Evolutionary conservation across 2,329 filamentous ascomycete genomes (phyloP).

Genomic region (Ampelomyces quisqualis): DNA sequence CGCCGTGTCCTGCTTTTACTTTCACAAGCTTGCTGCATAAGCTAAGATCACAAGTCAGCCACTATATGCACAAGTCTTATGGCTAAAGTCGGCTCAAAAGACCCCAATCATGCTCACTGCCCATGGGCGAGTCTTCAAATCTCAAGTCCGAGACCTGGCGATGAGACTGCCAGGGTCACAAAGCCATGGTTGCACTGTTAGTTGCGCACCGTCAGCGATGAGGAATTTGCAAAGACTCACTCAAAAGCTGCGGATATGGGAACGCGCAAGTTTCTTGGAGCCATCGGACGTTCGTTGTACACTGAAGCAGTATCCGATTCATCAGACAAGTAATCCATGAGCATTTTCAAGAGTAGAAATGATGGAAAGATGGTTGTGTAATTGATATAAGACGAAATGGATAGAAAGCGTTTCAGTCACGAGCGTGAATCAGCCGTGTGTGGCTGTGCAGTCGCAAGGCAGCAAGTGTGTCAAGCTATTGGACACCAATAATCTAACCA

Average conservation of each 20-base stretch:
- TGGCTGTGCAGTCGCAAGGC: constrained; percentile 2
- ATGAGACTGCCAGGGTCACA: too few relatives aligned
- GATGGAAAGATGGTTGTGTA: neutral
- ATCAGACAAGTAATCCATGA: neutral
- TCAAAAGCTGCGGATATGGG: constrained; percentile 1
- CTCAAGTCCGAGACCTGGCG: too few relatives aligned
- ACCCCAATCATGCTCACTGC: too few relatives aligned
- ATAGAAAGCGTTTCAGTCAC: neutral
- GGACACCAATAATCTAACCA: too few relatives aligned
- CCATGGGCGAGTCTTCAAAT: too few relatives aligned
- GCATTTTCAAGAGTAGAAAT: neutral
- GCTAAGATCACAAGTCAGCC: neutral
- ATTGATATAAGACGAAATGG: neutral
- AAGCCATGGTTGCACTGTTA: too few relatives aligned
- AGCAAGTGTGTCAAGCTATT: neutral
- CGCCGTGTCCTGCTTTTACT: neutral
- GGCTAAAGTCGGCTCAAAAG: too few relatives aligned
- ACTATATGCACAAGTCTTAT: too few relatives aligned
- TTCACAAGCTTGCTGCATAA: neutral
- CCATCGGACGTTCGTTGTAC: neutral
- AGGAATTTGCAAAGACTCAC: too few relatives aligned
- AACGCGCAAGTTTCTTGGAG: neutral
- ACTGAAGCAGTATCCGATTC: neutral
- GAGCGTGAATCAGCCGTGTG: neutral
- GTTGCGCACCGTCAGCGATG: too few relatives aligned